Conservation (phyloP, 495 filamentous ascomycete species). For the Sabuloglossum arenarium region DNA sequence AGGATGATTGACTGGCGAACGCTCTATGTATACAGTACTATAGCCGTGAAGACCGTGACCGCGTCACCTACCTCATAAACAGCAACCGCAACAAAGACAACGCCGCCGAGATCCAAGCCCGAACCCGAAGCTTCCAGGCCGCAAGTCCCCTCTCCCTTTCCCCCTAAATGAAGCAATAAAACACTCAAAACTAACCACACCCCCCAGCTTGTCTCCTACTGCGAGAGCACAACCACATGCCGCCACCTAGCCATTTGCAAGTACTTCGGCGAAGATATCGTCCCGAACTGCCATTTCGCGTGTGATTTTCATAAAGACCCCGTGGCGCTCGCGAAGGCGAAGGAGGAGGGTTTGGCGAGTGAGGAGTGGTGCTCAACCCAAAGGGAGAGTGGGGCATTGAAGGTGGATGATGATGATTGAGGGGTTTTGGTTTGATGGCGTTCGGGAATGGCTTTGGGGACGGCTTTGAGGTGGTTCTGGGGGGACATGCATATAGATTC, state of each 20-base stretch:
- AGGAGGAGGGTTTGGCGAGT: conserved; percentile 36
- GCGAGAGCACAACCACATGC: conserved; percentile 52
- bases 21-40: conserved; percentile 10
- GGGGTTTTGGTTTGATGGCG: too few species aligned
- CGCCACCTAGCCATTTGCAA: conserved; percentile 55
- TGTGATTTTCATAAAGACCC: conserved; percentile 81
- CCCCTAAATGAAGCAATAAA: not conserved
- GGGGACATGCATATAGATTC: too few species aligned
- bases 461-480: too few species aligned
- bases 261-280: conserved; percentile 51
- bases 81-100: not conserved
- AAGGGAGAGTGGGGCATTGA: not conserved
- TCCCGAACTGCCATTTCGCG: conserved; percentile 52
- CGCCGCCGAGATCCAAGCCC: not conserved
- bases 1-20: too few species aligned
- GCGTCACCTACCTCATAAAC: not conserved
- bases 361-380: conserved; percentile 34
- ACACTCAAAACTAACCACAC: not conserved
- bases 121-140: conserved; percentile 23
- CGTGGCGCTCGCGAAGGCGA: conserved; percentile 37
- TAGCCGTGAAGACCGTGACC: conserved; percentile 5
- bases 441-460: too few species aligned
- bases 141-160: not conserved
- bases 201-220: conserved; percentile 47
- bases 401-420: not conserved